Base-by-base conservation (phyloP, 2,329 filamentous ascomycete genomes). In the Colletotrichum orbiculare region DNA sequence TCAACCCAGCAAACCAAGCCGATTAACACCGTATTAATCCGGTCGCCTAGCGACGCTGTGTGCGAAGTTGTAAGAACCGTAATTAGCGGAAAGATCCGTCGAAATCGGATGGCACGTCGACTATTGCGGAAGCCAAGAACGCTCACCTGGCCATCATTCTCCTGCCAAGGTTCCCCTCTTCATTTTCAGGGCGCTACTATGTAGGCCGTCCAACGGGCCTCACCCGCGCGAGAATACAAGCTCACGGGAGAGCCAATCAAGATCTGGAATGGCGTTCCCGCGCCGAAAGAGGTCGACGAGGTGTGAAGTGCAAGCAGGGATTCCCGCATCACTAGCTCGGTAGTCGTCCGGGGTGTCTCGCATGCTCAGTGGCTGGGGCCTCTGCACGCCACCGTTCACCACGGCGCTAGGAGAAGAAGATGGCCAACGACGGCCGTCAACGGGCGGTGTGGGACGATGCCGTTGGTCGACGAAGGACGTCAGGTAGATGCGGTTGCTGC, bases 251-350 rank as follows among this genome's bases (percentile, higher is more conserved):
- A 11, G 33, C 42, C 48, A 49, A 57, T 57, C 41, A 64, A 12
- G 8, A 7, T 7, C 7, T 45, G 52, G 38, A 58, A 42, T 43
- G 33, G 45, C 8, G 13, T 34, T 41, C n/a, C 48, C 47, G 38
- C 17, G 13, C 37, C 60, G 43, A 39, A 58, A 49, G 54, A 33
- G 54, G 49, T 64, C 37, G 48, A 53, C 34, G 48, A 59, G 8
- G 64, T 69, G 68, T 70, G 69, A 69, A 67, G 15, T 25, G n/a
- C 4, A 15, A 8, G 50, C 67, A 70, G 70, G 70, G 70, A 57
- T 60, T 65, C 69, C 58, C 70, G 68, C 70, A 69, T 49, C 56
- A 52, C 35, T 53, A 64, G 61, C 67, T 67, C 59, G 38, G 37
- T 39, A 13, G 53, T 55, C 54, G n/a, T 9, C 33, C 33, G 17